phyloP scores from a whole-genome alignment of 805 yeast species.

The Kuraishia ogatae region DNA sequence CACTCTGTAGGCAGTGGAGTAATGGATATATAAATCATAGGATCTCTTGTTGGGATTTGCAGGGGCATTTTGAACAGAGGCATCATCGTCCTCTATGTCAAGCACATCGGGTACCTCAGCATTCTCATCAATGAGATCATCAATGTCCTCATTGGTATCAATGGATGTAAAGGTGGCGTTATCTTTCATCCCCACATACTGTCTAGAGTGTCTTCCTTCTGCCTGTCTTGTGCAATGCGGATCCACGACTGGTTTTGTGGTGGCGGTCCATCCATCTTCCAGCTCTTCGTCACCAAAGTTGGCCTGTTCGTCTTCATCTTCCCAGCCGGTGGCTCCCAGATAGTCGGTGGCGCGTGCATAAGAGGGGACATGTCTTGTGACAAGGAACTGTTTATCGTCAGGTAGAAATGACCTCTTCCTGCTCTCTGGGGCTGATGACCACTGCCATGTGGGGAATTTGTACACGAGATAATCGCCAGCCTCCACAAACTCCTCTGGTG shows the following conservation, averaged over 20 bases:
- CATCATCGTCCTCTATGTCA: conserved; percentile 31
- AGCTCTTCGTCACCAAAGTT: conserved; percentile 1
- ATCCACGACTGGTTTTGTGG: conserved; percentile 13
- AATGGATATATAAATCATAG: conserved; percentile 85
- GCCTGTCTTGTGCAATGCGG: conserved; percentile 13
- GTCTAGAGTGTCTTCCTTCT: conserved; percentile 17
- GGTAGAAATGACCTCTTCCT: conserved; percentile 69
- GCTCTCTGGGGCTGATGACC: conserved; percentile 58
- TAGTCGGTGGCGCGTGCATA: conserved; percentile 58
- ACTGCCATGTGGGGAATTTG: conserved; percentile 95
- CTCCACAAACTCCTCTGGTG: conserved; percentile 89
- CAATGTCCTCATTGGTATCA: conserved; percentile 30
- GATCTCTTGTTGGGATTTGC: conserved; percentile 41
- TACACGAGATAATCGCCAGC: conserved; percentile 92
- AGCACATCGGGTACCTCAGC: conserved; percentile 15
- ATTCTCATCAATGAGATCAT: conserved; percentile 25
- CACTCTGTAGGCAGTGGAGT: conserved; percentile 91
- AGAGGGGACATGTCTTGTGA: conserved; percentile 86
- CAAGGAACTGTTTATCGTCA: conserved; percentile 73
- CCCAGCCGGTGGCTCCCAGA: conserved; percentile 28
- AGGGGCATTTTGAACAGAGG: conserved; percentile 24
- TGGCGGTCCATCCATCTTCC: conserved; percentile 56
- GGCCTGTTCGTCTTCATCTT: conserved; percentile 18
- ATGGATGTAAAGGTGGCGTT: conserved; percentile 8
- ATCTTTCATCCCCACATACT: conserved; percentile 16